Base-by-base conservation (phyloP, 2,329 filamentous ascomycete species). In the Colletotrichum noveboracense region DNA sequence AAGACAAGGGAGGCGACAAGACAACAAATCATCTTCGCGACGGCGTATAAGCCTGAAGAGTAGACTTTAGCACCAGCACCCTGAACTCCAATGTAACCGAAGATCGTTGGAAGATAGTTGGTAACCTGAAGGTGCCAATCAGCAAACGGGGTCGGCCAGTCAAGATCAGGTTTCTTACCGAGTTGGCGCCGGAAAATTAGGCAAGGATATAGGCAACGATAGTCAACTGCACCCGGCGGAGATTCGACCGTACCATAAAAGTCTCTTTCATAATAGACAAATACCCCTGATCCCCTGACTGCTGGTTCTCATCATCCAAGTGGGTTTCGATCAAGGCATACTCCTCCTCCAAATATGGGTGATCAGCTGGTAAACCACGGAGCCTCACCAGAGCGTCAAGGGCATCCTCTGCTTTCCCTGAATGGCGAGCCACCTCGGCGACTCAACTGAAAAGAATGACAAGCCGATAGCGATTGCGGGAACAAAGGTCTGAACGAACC, bases 101-200 rank as follows among this genome's bases (percentile, higher is more conserved):
- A 58, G 13, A 68, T 58, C 7, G 30, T 64, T 48, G 38, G 26
- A 3, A 87, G 78, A 6, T 64, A 64, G n/a, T 64, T 64, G 30
- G 60, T 64, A 13, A 64, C 55, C 55, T 28, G 26, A 26, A 58
- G n/a, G 13, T 21, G n/a, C 43, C 16, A 16, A 18, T 58, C 6
- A 58, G 21, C 16, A 66, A 87, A 85, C 9, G 88, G 80, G 24
- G 78, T 82, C 0, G 80, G 77, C 1, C 78, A 79, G 0, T 82
- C 82, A 2, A 80, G 9, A 18, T 34, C 2, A 24, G 16, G 18
- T 9, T 7, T 14, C 12, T 18, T 61, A 89, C 84, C 2, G 83
- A 82, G 78, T 86, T 86, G 52, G 86, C 86, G 12, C 87, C 85
- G 1, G 85, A 86, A 58, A 88, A 82, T 77, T 89, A 85, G 0